Percentiles rank a stretch among this genome's conserved stretches.
Evolutionary conservation across 768 basidiomycete genomes (phyloP).

Genomic region (Gymnopilus junonius): DNA sequence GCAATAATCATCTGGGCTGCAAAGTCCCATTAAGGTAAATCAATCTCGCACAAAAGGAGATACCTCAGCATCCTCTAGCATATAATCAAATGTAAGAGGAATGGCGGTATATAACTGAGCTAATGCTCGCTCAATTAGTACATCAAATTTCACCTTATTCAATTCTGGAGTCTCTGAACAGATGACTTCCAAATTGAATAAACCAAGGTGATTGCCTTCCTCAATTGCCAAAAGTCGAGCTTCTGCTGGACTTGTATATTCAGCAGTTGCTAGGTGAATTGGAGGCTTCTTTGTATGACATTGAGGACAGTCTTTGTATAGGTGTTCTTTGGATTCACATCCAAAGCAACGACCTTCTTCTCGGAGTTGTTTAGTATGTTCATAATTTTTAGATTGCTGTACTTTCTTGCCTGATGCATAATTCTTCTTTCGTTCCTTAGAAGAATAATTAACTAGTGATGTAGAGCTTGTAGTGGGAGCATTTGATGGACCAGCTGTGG

Average conservation of each 20-base stretch:
- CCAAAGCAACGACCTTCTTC: background rate
- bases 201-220: background rate
- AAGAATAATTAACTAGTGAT: background rate
- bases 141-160: background rate
- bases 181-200: background rate
- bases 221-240: background rate
- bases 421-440: background rate
- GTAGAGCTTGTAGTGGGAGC: background rate
- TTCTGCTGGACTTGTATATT: background rate
- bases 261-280: background rate
- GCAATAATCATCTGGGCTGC: too few species aligned
- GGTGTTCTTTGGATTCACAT: background rate
- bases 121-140: background rate
- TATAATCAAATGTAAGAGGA: background rate
- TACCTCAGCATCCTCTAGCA: background rate
- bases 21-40: background rate
- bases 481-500: background rate
- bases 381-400: background rate
- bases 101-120: background rate
- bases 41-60: background rate
- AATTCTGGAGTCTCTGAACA: background rate
- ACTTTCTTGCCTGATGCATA: background rate
- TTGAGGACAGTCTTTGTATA: background rate
- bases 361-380: background rate
- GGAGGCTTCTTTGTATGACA: background rate